Evolutionary conservation across 2,329 filamentous ascomycete genomes (phyloP), one percentile per base, ranked within the genome.

Genomic region (Grosmannia huntii): DNA sequence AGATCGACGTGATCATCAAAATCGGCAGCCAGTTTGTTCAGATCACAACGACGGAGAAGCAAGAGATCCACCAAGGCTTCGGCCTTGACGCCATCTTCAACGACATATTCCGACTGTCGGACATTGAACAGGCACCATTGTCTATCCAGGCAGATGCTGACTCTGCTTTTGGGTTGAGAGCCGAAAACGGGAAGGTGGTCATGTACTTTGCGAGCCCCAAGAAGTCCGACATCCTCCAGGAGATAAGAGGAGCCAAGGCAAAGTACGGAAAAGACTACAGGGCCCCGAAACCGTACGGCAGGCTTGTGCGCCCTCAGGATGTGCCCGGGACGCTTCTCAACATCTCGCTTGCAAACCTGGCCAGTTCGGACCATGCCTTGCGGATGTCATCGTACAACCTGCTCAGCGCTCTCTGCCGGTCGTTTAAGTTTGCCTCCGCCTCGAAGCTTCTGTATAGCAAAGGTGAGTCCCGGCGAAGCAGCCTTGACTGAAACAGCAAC

Each of bases 161-260:
- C 62, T 82, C 80, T 3, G 80, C 83, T 1, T 87, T 87, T 67
- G 84, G 83, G 0, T 71, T 87, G 31, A 76, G 83, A 55, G 83
- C 83, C 3, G 84, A 87, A 64, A 84, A 82, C 62, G 84, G 84
- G 63, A 86, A 84, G 69, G 83, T 86, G 55, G 79, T 86, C 57
- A 86, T 87, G 83, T 86, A 83, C 66, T 87, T 87, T 67, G 84
- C 83, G 21, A 86, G 84, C 62, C 75, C 82, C 1, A 81, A 80
- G 66, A 85, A 84, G 67, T 66, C 72, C 7, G 84, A 86, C 60
- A 76, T 87, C 23, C 71, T 87, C 4, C 79, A 83, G 67, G 79
- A 80, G 12, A 83, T 87, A 57, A 78, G 82, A 38, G 74, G 72
- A 11, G 83, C 83, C 50, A 87, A 86, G 67, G 72, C 77, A 9